Evolutionary conservation across 495 filamentous ascomycete genomes (phyloP), one percentile per base, ranked within the genome.

Genomic region (Chaetomium cochliodes): DNA sequence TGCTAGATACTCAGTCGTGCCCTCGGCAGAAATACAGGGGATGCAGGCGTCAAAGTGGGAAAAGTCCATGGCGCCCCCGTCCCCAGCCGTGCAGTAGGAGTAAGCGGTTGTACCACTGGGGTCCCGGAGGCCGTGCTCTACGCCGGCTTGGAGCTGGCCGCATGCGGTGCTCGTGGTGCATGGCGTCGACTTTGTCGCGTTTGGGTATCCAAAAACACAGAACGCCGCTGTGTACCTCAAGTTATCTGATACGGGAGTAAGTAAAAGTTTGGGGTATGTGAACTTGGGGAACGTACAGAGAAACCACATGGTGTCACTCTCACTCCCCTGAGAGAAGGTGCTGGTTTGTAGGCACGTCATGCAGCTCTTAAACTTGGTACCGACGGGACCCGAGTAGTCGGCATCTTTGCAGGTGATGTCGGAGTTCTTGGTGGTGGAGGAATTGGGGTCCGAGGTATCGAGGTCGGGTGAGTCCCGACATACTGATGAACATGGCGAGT

Each of bases 291-390:
- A 72, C 81, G 74, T 72, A 84, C 81, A 84, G 15, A 84, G 67
- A 64, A 83, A 84, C 82, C 80, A 83, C 60, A 71, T 72, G 56
- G 79, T 78, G 66, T 85, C 82, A 47, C 63, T 83, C 72, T 82
- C 80, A 5, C 30, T 56, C 7, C 72, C 76, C 46, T 78, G 73
- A 0, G 76, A 70, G 62, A 78, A 79, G 25, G 73, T 75, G 71
- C 82, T 85, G 20, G 72, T 77, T 65, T 84, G 77, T 41, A 85
- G 70, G 69, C 82, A 85, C 15, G 69, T 79, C 72, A 83, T 77
- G 67, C 82, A 85, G 5, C 64, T 65, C 68, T 80, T 74, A 64
- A 78, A 84, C 65, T 80, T 83, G 62, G 70, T 72, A 11, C 81
- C 81, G 0, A 68, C 42, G 5, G 75, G 68, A 8, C 67, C 69